Base-by-base conservation (phyloP, 768 basidiomycete genomes). In the Boletus reticuloceps region DNA sequence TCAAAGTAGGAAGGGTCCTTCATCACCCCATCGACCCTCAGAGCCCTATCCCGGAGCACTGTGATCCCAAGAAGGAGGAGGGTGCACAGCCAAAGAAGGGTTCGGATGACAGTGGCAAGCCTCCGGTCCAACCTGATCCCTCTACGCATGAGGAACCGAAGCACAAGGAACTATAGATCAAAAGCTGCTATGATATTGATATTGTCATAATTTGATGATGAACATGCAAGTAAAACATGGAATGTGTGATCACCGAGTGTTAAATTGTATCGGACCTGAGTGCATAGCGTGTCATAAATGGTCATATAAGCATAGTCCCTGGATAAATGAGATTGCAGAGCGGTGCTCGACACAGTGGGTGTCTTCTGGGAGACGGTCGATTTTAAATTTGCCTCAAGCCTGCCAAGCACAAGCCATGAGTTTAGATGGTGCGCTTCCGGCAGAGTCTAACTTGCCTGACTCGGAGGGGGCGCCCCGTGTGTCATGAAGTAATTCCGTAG, bases 401-500 rank as follows among this genome's bases (percentile, higher is more conserved):
- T 68, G 58, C 64, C 59, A 56, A 66, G 53, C 59, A 47, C 47
- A 56, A 60, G 42, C 48, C 67, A 62, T 55, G 66, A 58, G 61
- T 63, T 52, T 19, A 22, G 58, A 56, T 47, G 39, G 46, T 58
- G 60, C 29, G 36, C 37, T 53, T 51, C 51, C 55, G 51, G 55
- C 66, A 55, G 51, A 61, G 60, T 65, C 47, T 58, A 75, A 73
- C 69, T 72, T 67, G 59, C 68, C 63, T 71, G 68, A 50, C 61
- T 53, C 14, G 34, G 34, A 13, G 34, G 29, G 51, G 84, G 82
- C 13, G 80, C 79, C 31, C 78, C 79, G 65, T 88, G 86, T 40
- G 82, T 87, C 63, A 83, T 73, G 53, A 92, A 80, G 68, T 85
- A 90, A 68, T 92, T 92, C 67, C 88, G 86, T 56, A 92, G 69